Conservation (phyloP, 352 stramenopile species). For the Globisporangium paroecandrum region DNA sequence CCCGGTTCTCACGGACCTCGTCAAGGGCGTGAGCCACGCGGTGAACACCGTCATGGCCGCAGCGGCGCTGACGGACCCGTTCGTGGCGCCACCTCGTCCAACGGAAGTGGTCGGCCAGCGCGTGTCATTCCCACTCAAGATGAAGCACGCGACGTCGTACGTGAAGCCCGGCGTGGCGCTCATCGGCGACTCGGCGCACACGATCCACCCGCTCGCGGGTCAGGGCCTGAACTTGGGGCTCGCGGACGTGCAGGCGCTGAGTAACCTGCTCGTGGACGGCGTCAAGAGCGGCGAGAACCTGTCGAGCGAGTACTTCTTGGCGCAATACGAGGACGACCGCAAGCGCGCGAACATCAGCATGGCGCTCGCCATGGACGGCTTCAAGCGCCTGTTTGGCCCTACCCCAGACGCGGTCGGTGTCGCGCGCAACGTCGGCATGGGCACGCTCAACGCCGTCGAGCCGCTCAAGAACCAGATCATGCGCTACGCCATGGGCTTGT, state of each 20-base stretch:
- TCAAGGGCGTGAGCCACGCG: slow-evolving; percentile 70
- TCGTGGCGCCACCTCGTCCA: slow-evolving; percentile 66
- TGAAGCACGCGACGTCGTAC: slow-evolving; percentile 87
- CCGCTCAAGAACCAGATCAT: slow-evolving; percentile 90
- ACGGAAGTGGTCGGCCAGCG: slow-evolving; percentile 67
- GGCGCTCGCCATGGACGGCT: slow-evolving; percentile 84
- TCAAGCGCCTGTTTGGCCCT: slow-evolving; percentile 87
- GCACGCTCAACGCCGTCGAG: slow-evolving; percentile 80
- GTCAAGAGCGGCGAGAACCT: slow-evolving; percentile 79
- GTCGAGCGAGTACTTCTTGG: slow-evolving; percentile 70
- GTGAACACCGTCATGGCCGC: slow-evolving; percentile 77
- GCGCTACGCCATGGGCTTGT: slow-evolving; percentile 86
- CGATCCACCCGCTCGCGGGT: slow-evolving; percentile 94
- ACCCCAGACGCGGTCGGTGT: slow-evolving; percentile 64
- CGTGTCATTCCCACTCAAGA: slow-evolving; percentile 87
- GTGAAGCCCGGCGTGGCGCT: slow-evolving; percentile 85
- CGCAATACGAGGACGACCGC: slow-evolving; percentile 84
- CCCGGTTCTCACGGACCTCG: slow-evolving; percentile 69
- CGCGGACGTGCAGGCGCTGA: slow-evolving; percentile 85
- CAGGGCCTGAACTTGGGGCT: slow-evolving; percentile 96
- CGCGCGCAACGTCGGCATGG: slow-evolving; percentile 84
- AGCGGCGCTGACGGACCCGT: slow-evolving; percentile 68
- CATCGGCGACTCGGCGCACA: slow-evolving; percentile 94
- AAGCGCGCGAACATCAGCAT: slow-evolving; percentile 83
- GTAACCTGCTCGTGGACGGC: slow-evolving; percentile 66